Conservation (phyloP, 2,329 filamentous ascomycete genomes). For the Trichophaea hybrida region DNA sequence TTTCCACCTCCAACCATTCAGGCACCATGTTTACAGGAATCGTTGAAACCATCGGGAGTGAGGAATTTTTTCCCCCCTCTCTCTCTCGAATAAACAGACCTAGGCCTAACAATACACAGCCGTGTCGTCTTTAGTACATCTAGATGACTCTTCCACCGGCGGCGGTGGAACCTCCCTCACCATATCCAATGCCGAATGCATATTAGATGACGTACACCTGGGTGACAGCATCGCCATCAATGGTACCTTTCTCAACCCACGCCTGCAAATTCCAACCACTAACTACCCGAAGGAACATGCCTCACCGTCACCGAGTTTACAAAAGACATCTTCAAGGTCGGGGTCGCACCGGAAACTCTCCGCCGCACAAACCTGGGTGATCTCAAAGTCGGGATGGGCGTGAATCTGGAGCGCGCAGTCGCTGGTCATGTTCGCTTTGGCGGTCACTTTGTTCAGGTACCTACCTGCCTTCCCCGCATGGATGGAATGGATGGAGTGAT, state of each 20-base stretch:
- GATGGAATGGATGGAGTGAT: slow-evolving; percentile 31
- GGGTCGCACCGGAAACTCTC: slow-evolving; percentile 87
- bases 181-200: slow-evolving; percentile 58
- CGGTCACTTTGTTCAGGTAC: slow-evolving; percentile 68
- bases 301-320: slow-evolving; percentile 72
- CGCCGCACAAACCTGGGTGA: slow-evolving; percentile 83
- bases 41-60: slow-evolving; percentile 84
- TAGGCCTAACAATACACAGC: slow-evolving; percentile 41
- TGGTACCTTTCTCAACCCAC: slow-evolving; percentile 36
- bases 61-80: slow-evolving; percentile 29
- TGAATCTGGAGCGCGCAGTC: slow-evolving; percentile 91
- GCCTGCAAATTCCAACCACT: neutral
- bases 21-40: slow-evolving; percentile 83
- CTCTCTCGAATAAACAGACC: slow-evolving; percentile 22
- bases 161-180: slow-evolving; percentile 79
- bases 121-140: slow-evolving; percentile 63
- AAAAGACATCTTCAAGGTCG: slow-evolving; percentile 59
- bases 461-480: slow-evolving; percentile 44
- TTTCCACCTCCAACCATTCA: too few species aligned
- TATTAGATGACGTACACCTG: slow-evolving; percentile 68
- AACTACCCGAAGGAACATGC: slow-evolving; percentile 47
- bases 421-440: slow-evolving; percentile 55
- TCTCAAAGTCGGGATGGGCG: slow-evolving; percentile 42
- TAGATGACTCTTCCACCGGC: slow-evolving; percentile 56
- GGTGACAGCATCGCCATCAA: slow-evolving; percentile 94